Percentiles rank a stretch among this genome's conserved stretches.
Conservation (phyloP, 495 filamentous ascomycete species). For the Daldinia concentrica region DNA sequence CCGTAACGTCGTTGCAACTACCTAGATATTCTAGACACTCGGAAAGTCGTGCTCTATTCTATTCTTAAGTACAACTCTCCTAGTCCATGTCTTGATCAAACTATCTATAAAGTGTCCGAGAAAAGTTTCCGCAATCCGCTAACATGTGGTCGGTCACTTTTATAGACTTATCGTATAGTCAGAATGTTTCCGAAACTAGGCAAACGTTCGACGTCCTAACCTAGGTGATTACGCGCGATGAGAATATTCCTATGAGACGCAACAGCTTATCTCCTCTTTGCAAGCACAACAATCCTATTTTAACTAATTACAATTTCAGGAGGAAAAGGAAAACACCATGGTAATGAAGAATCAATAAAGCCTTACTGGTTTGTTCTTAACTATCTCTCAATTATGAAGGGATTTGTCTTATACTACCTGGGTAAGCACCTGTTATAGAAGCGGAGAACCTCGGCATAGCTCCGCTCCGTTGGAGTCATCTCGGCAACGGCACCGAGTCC, state of each 20-base stretch:
- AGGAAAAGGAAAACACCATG: no score
- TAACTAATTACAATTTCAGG: no score
- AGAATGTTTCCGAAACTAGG: neutral
- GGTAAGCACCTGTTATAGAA: neutral
- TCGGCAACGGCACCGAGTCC: conserved; percentile 30
- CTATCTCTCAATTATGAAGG: neutral
- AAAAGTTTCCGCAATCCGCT: neutral
- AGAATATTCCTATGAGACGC: no score
- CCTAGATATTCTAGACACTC: neutral
- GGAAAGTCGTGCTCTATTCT: neutral
- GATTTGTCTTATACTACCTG: no score
- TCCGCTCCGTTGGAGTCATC: conserved; percentile 21
- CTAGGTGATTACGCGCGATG: no score
- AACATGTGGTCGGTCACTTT: neutral
- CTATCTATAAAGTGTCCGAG: neutral
- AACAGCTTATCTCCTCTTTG: no score
- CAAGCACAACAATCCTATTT: no score
- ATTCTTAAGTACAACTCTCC: neutral
- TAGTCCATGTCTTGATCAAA: neutral
- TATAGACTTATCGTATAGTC: neutral
- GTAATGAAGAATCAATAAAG: no score
- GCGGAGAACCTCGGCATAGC: conserved; percentile 30
- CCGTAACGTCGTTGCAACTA: neutral
- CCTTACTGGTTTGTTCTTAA: no score
- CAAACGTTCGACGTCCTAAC: neutral